These are phyloP conservation scores for Candida alai DNA, from an alignment of 805 yeast species.

Conservation along the genomic window DNA sequence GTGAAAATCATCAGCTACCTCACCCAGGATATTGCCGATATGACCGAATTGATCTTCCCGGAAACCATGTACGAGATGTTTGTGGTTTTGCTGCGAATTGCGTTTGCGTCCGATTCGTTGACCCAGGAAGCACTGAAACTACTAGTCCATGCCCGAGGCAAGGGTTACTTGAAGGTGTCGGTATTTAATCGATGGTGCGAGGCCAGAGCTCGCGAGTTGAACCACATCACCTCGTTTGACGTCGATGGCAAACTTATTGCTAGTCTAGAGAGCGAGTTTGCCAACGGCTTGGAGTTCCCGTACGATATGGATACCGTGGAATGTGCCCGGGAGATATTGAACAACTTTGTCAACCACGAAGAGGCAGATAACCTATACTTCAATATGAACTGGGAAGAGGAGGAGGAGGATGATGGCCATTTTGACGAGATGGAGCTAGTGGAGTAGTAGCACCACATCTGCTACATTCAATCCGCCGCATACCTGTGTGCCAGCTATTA, in stretches of 20 bases:
- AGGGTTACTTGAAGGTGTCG: constrained; percentile 21
- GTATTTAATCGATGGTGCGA: constrained; percentile 47
- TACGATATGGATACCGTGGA: constrained; percentile 63
- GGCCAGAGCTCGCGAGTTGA: constrained; percentile 32
- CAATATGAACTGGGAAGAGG: constrained; percentile 51
- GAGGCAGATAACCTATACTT: constrained; percentile 74
- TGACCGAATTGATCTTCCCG: constrained; percentile 33
- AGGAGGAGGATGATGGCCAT: too few relatives aligned
- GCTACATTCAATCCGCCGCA: background rate
- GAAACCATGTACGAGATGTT: constrained; percentile 44
- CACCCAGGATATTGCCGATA: constrained; percentile 28
- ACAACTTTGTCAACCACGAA: constrained; percentile 64
- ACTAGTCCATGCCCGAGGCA: constrained; percentile 31
- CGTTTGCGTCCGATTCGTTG: constrained; percentile 46
- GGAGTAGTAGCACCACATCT: constrained; percentile 5
- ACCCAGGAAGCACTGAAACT: constrained; percentile 34
- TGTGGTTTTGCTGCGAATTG: constrained; percentile 49
- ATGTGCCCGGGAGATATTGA: constrained; percentile 66
- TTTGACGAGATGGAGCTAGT: constrained; percentile 23
- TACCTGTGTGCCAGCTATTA: constrained; percentile 3
- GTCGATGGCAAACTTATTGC: constrained; percentile 20
- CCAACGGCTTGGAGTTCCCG: constrained; percentile 60
- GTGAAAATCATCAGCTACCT: constrained; percentile 38
- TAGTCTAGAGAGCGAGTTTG: constrained; percentile 38
- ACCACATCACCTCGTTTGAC: constrained; percentile 22